These are phyloP conservation scores for Middelhovenomyces tepae DNA, from an alignment of 805 yeast genomes.

Conservation along the genomic window DNA sequence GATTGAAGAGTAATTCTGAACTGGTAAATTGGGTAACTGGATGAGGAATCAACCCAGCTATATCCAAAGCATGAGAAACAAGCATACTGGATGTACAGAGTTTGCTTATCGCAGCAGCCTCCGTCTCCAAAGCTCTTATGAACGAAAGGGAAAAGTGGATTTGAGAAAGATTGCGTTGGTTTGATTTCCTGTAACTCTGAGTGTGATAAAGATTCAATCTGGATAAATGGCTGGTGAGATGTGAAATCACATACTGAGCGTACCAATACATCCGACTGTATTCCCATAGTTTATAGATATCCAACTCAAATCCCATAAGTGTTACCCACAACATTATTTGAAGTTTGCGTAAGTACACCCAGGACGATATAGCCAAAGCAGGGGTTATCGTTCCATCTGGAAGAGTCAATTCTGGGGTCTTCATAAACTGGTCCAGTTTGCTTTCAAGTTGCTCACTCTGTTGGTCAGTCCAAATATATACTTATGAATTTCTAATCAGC, in stretches of 20 bases:
- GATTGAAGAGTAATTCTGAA: slow-evolving; percentile 34
- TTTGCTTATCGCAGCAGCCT: slow-evolving; percentile 23
- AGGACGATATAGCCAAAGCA: slow-evolving; percentile 61
- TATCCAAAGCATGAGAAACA: slow-evolving; percentile 13
- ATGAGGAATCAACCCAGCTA: slow-evolving; percentile 6
- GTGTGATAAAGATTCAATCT: slow-evolving; percentile 29
- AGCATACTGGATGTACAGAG: slow-evolving; percentile 26
- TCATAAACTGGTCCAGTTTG: slow-evolving; percentile 23
- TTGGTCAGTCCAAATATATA: too few species aligned
- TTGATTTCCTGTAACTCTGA: slow-evolving; percentile 5
- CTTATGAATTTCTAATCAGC: slow-evolving; percentile 1
- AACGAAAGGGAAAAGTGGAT: slow-evolving; percentile 13
- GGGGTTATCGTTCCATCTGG: slow-evolving; percentile 23
- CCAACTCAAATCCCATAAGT: slow-evolving; percentile 66
- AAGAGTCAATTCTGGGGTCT: slow-evolving; percentile 9
- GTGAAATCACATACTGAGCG: slow-evolving; percentile 39
- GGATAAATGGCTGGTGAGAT: slow-evolving; percentile 35
- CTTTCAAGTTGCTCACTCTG: too few species aligned
- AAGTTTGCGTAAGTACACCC: slow-evolving; percentile 58
- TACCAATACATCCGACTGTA: slow-evolving; percentile 61
- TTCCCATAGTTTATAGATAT: slow-evolving; percentile 67
- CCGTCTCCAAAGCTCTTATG: slow-evolving; percentile 24
- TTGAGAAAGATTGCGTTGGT: too few species aligned
- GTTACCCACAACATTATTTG: slow-evolving; percentile 64
- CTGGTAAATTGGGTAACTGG: slow-evolving; percentile 12